These are phyloP conservation scores for Sporisorium iseilematis-ciliati DNA, from an alignment of 1,284 basidiomycete genomes.

Conservation along the genomic window DNA sequence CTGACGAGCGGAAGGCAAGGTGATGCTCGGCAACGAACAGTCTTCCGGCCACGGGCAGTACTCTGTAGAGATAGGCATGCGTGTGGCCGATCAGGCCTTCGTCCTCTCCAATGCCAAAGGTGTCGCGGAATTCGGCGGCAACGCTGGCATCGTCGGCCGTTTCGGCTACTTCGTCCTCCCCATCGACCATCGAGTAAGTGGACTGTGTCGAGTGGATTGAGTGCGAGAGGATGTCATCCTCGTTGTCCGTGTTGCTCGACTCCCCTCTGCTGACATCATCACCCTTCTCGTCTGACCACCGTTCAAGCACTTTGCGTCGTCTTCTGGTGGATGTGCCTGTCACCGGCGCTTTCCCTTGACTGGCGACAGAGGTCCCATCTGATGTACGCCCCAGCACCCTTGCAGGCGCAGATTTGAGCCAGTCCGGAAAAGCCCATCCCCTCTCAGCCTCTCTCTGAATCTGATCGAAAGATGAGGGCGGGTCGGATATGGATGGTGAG, in stretches of 20 bases:
- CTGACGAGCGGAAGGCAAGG: constrained; percentile 63
- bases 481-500: constrained; percentile 35
- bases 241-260: constrained; percentile 29
- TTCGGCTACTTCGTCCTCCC: constrained; percentile 17
- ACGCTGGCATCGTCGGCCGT: constrained; percentile 17
- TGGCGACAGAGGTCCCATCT: constrained; percentile 1
- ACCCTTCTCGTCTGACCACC: constrained; percentile 33
- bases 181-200: constrained; percentile 47
- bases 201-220: constrained; percentile 38
- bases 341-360: background rate
- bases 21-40: constrained; percentile 57
- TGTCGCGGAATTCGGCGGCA: constrained; percentile 43
- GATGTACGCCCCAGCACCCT: constrained; percentile 30
- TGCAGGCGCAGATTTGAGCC: constrained; percentile 45
- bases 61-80: constrained; percentile 56
- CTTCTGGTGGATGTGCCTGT: background rate
- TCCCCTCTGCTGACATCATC: constrained; percentile 25
- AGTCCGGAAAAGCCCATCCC: constrained; percentile 49
- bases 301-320: constrained; percentile 45
- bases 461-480: constrained; percentile 38
- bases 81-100: constrained; percentile 52
- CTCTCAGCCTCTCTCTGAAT: constrained; percentile 46
- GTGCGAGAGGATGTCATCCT: constrained; percentile 39
- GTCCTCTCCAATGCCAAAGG: constrained; percentile 46
- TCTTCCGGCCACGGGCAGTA: constrained; percentile 58